Base-by-base conservation (phyloP, 768 basidiomycete species). In the Podaxis sp. region DNA sequence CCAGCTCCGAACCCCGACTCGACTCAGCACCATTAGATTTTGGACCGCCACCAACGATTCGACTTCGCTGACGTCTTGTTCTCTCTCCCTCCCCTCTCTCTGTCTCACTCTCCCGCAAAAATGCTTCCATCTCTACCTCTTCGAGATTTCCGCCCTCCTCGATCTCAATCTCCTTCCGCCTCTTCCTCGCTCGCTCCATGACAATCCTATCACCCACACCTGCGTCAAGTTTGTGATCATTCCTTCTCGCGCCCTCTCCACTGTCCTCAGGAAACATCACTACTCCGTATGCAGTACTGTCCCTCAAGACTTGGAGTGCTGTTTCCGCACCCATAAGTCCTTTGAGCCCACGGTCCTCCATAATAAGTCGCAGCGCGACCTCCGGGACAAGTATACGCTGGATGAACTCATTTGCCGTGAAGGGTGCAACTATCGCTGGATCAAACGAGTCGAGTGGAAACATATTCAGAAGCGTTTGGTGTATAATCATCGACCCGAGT, bases 321-420 rank as follows among this genome's bases (percentile, higher is more conserved):
- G 79, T 69, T 17, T 75, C 66, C 54, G 72, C 67, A 0, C 75
- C 78, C 0, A 73, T 68, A 3, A 78, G 73, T 2, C 79, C 79
- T 46, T 73, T 68, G 11, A 88, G 73, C 0, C 70, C 64, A 68
- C 83, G 83, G 71, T 99, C 95, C 63, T 90, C 80, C 78, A 86
- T 86, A 64, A 98, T 93, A n/a, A 99, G 84, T 24, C 83, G 79
- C 44, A 89, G 79, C 0, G 89, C 93, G 0, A 89, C 86, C 75
- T 98, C 96, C 1, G 96, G 96, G 2, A 98, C 87, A n/a, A 99
- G 83, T 33, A 98, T 82, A 15, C 88, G 87, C 42, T 90, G 87
- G 40, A 94, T 80, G 70, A 95, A 96, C 63, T 93, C 89, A 38
- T 85, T 82, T 0, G 87, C 79, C 1, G 86, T 84, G 24, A 98